These are phyloP conservation scores for Cubamyces lactineus DNA, from an alignment of 768 basidiomycete genomes.

Conservation along the genomic window DNA sequence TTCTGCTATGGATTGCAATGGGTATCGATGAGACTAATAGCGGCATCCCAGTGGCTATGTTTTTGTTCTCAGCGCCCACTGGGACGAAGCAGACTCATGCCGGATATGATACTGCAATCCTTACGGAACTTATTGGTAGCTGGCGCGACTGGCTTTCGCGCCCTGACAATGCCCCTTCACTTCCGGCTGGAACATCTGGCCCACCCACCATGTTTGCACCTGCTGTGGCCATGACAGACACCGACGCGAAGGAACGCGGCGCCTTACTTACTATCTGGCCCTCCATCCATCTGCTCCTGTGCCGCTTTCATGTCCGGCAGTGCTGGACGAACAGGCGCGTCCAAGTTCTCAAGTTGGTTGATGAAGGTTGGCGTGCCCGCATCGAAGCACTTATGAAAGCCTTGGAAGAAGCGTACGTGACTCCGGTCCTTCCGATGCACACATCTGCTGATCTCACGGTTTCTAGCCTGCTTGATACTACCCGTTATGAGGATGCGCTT, in stretches of 20 bases:
- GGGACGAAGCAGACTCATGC: slow-evolving; percentile 30
- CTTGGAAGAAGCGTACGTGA: too few species aligned
- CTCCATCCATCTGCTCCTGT: slow-evolving; percentile 36
- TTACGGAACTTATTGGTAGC: slow-evolving; percentile 24
- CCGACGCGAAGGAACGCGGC: slow-evolving; percentile 37
- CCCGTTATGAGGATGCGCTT: neutral
- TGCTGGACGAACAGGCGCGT: slow-evolving; percentile 39
- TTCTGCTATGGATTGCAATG: slow-evolving; percentile 38
- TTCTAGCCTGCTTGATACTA: neutral
- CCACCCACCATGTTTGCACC: slow-evolving; percentile 27
- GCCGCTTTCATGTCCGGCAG: slow-evolving; percentile 40
- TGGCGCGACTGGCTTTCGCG: slow-evolving; percentile 27
- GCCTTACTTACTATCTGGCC: slow-evolving; percentile 36
- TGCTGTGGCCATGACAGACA: slow-evolving; percentile 35
- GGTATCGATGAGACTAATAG: slow-evolving; percentile 33
- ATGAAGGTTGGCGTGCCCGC: too few species aligned
- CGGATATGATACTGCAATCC: slow-evolving; percentile 29
- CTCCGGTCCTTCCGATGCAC: too few species aligned
- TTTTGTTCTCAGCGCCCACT: slow-evolving; percentile 38
- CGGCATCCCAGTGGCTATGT: slow-evolving; percentile 36
- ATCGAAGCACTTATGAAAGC: too few species aligned
- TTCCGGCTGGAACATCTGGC: too few species aligned
- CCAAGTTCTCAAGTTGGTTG: neutral
- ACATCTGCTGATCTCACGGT: too few species aligned
- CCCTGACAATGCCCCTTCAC: neutral